phyloP scores from a whole-genome alignment of 345 rosid species.

The Boechera divaricarpa region DNA sequence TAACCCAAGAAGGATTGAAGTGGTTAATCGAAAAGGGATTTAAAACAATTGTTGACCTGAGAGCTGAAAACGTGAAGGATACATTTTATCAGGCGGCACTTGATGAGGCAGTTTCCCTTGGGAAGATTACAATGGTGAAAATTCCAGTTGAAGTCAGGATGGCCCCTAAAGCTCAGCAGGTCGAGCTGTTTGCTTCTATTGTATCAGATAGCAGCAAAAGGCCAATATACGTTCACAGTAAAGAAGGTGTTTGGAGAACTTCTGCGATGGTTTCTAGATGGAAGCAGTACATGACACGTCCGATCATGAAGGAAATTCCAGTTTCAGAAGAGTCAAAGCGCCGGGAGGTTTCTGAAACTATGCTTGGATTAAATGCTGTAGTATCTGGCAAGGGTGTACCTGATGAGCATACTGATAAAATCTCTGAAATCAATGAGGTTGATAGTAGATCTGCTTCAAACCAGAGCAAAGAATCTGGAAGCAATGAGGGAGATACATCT shows the following conservation, averaged over 20 bases:
- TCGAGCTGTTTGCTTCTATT: slow-evolving; percentile 84
- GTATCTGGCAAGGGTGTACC: slow-evolving; percentile 40
- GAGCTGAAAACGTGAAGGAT: slow-evolving; percentile 84
- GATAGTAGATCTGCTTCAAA: slow-evolving; percentile 41
- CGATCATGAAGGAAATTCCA: slow-evolving; percentile 43
- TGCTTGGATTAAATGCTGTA: slow-evolving; percentile 47
- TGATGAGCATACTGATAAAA: slow-evolving; percentile 38
- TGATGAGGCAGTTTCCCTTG: slow-evolving; percentile 61
- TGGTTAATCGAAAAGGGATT: slow-evolving; percentile 82
- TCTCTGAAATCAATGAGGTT: slow-evolving; percentile 39
- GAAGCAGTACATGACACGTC: slow-evolving; percentile 85
- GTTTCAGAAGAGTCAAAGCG: slow-evolving; percentile 46
- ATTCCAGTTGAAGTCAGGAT: slow-evolving; percentile 83
- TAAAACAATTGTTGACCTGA: slow-evolving; percentile 86
- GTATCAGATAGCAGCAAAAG: slow-evolving; percentile 72
- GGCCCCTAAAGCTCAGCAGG: slow-evolving; percentile 91
- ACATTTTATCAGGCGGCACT: slow-evolving; percentile 71
- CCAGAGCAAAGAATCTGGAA: slow-evolving; percentile 46
- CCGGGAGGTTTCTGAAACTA: slow-evolving; percentile 44
- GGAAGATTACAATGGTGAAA: slow-evolving; percentile 67
- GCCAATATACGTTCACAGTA: slow-evolving; percentile 92
- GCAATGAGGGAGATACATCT: slow-evolving; percentile 44
- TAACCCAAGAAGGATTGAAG: slow-evolving; percentile 80
- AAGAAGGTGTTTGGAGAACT: slow-evolving; percentile 91
- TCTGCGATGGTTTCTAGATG: slow-evolving; percentile 94